Base-by-base conservation (phyloP, 768 basidiomycete genomes). In the Pleurotus citrinopileatus region DNA sequence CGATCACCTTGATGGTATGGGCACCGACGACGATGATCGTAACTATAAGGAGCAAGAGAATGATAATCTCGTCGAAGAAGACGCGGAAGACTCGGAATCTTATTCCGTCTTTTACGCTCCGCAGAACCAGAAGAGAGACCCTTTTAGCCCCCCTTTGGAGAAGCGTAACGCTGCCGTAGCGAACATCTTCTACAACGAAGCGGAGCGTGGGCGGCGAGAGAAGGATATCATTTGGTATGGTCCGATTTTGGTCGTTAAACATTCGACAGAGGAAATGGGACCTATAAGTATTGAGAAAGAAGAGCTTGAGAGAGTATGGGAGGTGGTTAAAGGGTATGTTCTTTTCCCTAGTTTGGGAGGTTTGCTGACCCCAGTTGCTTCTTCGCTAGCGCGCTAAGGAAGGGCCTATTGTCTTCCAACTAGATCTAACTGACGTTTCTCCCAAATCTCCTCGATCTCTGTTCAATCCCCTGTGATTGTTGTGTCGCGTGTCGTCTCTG, bases 41-140 rank as follows among this genome's bases (percentile, higher is more conserved):
- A 9, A 4, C 42, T n/a, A 46, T n/a, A 25, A 26, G 26, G 45
- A 46, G 26, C 13, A 46, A 46, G 38, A 3, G 10, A n/a, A 40
- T 7, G 38, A 40, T 40, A 7, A 40, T 40, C 12, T 15, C 32
- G 17, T 5, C 5, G 38, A 40, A 13, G 38, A 40, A 40, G 38
- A 12, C 1, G 5, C 10, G 17, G 38, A 40, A 40, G 38, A 40
- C 15, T 13, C 15, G 15, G 38, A 40, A 1, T 17, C 48, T 5
- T 50, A 50, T 25, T 34, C 29, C 7, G 36, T 50, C 23, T 50
- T 29, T 23, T 50, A 34, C 7, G 48, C 48, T 50, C n/a, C 48
- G 17, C 48, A 50, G 48, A 50, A 20, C 19, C 48, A 50, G 48
- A 50, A 50, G 48, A 34, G 29, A 19, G 48, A 50, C 23, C 2